Conservation (phyloP, 495 filamentous ascomycete genomes). For the Penicillium daleae region DNA sequence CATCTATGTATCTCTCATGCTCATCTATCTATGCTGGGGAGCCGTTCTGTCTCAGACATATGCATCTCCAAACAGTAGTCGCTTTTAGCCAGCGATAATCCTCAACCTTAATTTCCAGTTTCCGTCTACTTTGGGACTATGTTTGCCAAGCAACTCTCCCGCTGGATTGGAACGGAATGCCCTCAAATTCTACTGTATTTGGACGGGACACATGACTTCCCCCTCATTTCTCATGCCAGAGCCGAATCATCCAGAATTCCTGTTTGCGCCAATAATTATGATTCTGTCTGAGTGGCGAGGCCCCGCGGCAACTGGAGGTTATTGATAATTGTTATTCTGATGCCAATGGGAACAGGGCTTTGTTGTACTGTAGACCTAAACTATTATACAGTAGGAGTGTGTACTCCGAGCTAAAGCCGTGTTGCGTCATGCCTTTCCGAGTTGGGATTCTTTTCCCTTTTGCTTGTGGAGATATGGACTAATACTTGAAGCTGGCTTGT, state of each 20-base stretch:
- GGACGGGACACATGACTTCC: neutral
- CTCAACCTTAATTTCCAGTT: neutral
- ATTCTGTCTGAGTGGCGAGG: neutral
- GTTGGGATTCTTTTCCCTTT: neutral
- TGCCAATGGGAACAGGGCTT: neutral
- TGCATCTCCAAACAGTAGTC: too few relatives aligned
- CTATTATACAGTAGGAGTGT: too few relatives aligned
- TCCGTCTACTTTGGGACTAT: neutral
- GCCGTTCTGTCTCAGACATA: neutral
- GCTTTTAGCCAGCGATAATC: neutral
- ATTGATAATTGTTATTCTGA: neutral
- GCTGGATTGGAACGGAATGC: neutral
- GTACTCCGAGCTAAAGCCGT: neutral
- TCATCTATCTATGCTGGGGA: neutral
- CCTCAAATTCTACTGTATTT: neutral
- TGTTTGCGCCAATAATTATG: neutral
- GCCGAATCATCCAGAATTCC: neutral
- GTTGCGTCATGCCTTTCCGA: neutral
- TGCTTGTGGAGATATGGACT: neutral
- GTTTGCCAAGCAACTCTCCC: neutral
- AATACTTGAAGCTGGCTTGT: too few relatives aligned
- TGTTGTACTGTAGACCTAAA: too few relatives aligned
- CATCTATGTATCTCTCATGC: neutral
- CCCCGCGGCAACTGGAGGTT: neutral
- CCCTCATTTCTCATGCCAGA: neutral